These are phyloP conservation scores for Apophysomyces variabilis DNA, from an alignment of 371 early-diverging fungal genomes.

Conservation along the genomic window DNA sequence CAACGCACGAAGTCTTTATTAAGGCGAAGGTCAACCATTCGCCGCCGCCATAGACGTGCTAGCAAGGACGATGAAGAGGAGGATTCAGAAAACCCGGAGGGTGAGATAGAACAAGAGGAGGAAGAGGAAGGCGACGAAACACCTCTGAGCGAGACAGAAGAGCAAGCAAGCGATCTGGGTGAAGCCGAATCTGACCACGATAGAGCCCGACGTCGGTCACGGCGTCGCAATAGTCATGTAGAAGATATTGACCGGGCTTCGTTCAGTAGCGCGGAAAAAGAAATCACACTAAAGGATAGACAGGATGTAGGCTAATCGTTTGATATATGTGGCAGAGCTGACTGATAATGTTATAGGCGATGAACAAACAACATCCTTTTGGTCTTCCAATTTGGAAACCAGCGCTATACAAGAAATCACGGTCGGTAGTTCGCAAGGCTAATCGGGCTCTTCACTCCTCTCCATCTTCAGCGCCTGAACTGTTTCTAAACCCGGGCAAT, in stretches of 20 bases:
- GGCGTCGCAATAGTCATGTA: not conserved
- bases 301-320: slow-evolving; percentile 58
- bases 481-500: slow-evolving; percentile 81
- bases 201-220: slow-evolving; percentile 10
- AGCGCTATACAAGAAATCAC: slow-evolving; percentile 93
- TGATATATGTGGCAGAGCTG: not conserved
- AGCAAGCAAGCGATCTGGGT: not conserved
- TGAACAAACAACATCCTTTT: slow-evolving; percentile 88
- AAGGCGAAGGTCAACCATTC: slow-evolving; percentile 4
- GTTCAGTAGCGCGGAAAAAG: slow-evolving; percentile 39
- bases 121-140: not conserved
- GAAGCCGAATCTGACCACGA: not conserved
- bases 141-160: slow-evolving; percentile 6
- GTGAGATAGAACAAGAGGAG: not conserved
- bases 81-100: not conserved
- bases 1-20: not conserved
- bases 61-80: not conserved
- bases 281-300: slow-evolving; percentile 67
- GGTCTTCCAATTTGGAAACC: slow-evolving; percentile 97
- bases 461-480: slow-evolving; percentile 62
- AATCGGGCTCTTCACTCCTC: slow-evolving; percentile 81
- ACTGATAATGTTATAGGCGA: slow-evolving; percentile 52
- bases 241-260: slow-evolving; percentile 11
- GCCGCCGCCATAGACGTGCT: not conserved
- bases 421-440: slow-evolving; percentile 80